Evolutionary conservation across 2,329 filamentous ascomycete species (phyloP).

Genomic region (Xylaria sp.): DNA sequence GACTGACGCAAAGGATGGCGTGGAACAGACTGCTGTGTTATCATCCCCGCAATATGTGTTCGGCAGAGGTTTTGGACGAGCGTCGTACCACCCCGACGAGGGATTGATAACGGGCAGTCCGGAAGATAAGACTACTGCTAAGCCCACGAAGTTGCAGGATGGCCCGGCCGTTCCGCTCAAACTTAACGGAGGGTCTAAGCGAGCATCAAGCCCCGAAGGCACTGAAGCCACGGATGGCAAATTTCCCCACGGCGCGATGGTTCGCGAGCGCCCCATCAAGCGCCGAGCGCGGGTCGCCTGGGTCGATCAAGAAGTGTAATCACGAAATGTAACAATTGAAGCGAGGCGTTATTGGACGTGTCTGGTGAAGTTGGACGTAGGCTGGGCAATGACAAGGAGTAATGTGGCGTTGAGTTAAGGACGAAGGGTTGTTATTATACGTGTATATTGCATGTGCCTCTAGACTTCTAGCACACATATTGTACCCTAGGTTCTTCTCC

Average conservation of each 20-base stretch:
- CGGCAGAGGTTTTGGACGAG: conserved; percentile 59
- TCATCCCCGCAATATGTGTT: conserved; percentile 62
- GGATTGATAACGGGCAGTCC: conserved; percentile 53
- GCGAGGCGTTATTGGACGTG: conserved; percentile 6
- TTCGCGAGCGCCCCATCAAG: conserved; percentile 34
- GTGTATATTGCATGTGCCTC: neutral
- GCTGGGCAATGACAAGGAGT: neutral
- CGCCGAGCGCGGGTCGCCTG: conserved; percentile 31
- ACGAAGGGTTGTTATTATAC: neutral
- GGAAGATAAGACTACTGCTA: conserved; percentile 26
- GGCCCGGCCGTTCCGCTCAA: conserved; percentile 24
- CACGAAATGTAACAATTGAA: conserved; percentile 6
- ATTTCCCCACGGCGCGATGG: neutral
- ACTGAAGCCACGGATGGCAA: neutral
- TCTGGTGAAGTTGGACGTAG: neutral
- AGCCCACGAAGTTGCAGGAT: neutral
- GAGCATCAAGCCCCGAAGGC: conserved; percentile 32
- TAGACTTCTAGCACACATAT: neutral
- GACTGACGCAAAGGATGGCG: conserved; percentile 47
- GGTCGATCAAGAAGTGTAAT: conserved; percentile 28
- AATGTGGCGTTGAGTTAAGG: neutral
- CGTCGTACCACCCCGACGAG: conserved; percentile 58
- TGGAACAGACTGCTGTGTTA: conserved; percentile 63
- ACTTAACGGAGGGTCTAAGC: conserved; percentile 34
- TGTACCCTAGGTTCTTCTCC: neutral